Evolutionary conservation across 768 basidiomycete genomes (phyloP), one percentile per base, ranked within the genome.

Genomic region (Russula lepida): DNA sequence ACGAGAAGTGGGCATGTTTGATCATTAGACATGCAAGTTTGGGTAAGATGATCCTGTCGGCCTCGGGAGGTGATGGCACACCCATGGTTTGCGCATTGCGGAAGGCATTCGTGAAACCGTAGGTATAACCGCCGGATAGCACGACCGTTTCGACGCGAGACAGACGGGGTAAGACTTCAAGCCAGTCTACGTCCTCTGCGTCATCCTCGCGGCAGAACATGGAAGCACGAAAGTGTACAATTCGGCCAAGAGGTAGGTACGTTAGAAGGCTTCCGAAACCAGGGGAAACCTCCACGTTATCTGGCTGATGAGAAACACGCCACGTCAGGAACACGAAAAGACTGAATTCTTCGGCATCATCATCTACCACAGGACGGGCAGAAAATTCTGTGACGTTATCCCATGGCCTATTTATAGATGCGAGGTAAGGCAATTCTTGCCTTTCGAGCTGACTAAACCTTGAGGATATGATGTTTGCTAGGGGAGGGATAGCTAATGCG

Each of bases 1-100:
- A 64, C 2, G 60, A 63, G 37, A 64, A 62, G 30, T 64, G 63
- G 7, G 60, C 63, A 2, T 62, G 19, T 8, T 23, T 17, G 11
- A 64, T 62, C 8, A 46, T 33, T 44, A 56, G 28, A 12, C 32
- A 50, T 25, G 17, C 30, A 27, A 56, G 51, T 2, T 54, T 49
- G 44, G 60, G 51, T 32, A 57, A 37, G 37, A 58, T 28, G 28
- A 41, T 19, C 30, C 3, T 19, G 30, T 44, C 21, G 11, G 25
- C 13, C 8, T 37, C 56, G 35, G 25, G 43, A 37, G 27, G 12
- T 5, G 44, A 37, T 8, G 53, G 21, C 21, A 48, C 6, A 15
- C 48, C 19, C n/a, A 35, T 32, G 44, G 21, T 7, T 23, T 49
- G 62, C 17, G 52, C 52, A 2, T 58, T 46, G 32, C 44, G 46